These are phyloP conservation scores for Linum lewisii DNA, from an alignment of 345 rosid genomes.

Conservation along the genomic window DNA sequence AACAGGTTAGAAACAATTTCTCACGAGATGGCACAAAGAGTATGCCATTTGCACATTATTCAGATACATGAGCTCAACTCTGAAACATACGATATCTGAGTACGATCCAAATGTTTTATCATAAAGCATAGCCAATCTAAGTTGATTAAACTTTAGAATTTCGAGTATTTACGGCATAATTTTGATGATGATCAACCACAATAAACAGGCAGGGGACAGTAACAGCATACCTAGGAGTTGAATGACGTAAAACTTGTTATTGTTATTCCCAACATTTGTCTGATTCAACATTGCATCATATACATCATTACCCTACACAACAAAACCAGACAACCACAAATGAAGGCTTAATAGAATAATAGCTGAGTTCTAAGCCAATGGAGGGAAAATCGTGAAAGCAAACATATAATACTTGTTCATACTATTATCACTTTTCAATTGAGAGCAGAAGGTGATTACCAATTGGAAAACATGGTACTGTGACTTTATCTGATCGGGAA, in stretches of 20 bases:
- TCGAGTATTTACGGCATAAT: too few relatives aligned
- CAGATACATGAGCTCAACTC: background rate
- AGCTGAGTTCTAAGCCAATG: background rate
- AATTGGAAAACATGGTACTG: slow-evolving; percentile 66
- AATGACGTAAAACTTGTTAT: slow-evolving; percentile 72
- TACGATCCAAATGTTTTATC: background rate
- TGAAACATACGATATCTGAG: too few relatives aligned
- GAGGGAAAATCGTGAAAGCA: background rate
- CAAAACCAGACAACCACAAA: slow-evolving; percentile 1
- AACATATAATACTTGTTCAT: background rate
- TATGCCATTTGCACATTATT: slow-evolving; percentile 7
- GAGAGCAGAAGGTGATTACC: slow-evolving; percentile 14
- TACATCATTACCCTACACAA: slow-evolving; percentile 56
- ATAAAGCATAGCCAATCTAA: too few relatives aligned
- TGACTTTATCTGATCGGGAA: slow-evolving; percentile 64
- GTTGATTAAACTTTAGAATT: too few relatives aligned
- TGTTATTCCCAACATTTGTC: slow-evolving; percentile 62
- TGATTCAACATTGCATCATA: slow-evolving; percentile 87
- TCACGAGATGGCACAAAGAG: background rate
- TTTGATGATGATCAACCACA: background rate
- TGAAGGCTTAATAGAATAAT: background rate
- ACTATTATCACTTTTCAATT: background rate
- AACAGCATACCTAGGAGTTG: slow-evolving; percentile 63
- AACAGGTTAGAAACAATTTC: slow-evolving; percentile 1
- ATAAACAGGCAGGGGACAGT: background rate